Evolutionary conservation across 257 asterid genomes (phyloP).

Genomic region (Prunella vulgaris): DNA sequence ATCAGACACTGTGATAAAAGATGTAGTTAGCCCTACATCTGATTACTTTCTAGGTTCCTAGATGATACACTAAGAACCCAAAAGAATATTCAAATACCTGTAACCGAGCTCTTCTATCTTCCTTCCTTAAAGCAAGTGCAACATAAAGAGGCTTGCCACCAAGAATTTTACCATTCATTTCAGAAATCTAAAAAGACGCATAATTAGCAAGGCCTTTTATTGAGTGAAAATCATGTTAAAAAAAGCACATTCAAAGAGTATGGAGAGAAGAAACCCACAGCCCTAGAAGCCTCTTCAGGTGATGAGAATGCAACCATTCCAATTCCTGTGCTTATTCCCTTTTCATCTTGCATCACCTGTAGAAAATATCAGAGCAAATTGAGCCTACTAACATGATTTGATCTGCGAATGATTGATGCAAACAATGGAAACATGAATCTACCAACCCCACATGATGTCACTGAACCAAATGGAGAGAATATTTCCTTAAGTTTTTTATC

Average conservation of each 20-base stretch:
- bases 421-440: background rate
- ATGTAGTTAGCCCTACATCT: background rate
- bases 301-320: constrained; percentile 81
- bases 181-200: constrained; percentile 39
- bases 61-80: background rate
- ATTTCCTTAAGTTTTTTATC: constrained; percentile 75
- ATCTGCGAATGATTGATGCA: background rate
- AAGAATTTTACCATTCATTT: constrained; percentile 74
- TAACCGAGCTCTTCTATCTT: constrained; percentile 62
- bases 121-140: constrained; percentile 70
- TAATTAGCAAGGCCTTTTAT: background rate
- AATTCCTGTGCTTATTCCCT: constrained; percentile 69
- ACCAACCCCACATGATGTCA: constrained; percentile 76
- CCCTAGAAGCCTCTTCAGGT: constrained; percentile 73
- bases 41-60: constrained; percentile 2
- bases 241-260: background rate
- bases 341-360: constrained; percentile 76
- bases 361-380: constrained; percentile 7
- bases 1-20: background rate
- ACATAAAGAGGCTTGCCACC: constrained; percentile 65
- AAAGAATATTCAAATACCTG: constrained; percentile 43
- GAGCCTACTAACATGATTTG: background rate
- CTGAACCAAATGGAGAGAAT: constrained; percentile 62
- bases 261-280: constrained; percentile 40
- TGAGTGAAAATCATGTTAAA: background rate